Evolutionary conservation across 23 red algal species (phyloP).

Genomic region (Gracilaria gracilis): DNA sequence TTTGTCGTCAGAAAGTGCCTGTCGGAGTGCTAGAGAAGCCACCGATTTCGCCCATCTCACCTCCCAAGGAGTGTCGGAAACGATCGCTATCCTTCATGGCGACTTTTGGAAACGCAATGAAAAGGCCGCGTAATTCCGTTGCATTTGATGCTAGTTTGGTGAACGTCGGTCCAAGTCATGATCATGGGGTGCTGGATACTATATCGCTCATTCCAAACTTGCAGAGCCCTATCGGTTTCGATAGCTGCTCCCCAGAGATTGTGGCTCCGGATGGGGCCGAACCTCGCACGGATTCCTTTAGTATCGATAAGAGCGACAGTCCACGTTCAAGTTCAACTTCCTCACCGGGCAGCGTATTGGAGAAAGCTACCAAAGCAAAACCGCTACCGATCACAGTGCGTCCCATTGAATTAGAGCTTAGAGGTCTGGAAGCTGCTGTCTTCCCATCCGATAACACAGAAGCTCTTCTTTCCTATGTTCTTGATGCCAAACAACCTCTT

Average conservation of each 20-base stretch:
- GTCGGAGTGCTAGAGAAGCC: neutral
- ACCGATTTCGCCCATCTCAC: neutral
- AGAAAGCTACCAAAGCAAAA: neutral
- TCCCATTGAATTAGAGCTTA: neutral
- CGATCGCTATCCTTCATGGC: neutral
- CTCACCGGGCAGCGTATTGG: conserved; percentile 5
- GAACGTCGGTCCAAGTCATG: neutral
- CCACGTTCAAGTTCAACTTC: neutral
- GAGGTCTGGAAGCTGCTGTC: neutral
- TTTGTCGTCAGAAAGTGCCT: neutral
- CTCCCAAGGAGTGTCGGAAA: neutral
- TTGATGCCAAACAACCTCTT: neutral
- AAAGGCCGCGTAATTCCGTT: neutral
- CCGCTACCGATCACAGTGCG: neutral
- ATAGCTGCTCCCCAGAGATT: neutral
- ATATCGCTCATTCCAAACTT: conserved; percentile 1
- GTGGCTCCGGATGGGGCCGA: neutral
- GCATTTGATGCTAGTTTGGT: neutral
- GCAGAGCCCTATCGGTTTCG: neutral
- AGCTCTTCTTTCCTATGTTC: neutral
- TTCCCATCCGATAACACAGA: neutral
- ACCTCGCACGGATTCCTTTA: conserved; percentile 8
- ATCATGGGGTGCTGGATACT: neutral
- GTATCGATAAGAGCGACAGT: conserved; percentile 2
- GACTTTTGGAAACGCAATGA: neutral